Evolutionary conservation across 148 eudicot species (phyloP), one percentile per base, ranked within the genome.

Genomic region (Dysphania ambrosioides): DNA sequence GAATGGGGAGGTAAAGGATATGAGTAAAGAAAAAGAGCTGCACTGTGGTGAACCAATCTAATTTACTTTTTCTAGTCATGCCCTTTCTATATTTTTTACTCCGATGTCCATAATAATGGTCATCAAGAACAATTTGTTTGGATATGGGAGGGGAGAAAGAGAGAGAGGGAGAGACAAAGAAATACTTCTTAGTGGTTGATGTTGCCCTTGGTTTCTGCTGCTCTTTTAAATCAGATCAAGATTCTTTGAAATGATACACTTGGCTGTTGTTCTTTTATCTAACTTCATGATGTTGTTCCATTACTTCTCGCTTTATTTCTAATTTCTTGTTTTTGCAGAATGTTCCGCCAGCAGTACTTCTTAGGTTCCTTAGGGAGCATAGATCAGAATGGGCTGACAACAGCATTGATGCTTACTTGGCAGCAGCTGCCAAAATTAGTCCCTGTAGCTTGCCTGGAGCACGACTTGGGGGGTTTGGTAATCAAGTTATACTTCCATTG

Each of bases 331-430:
- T 42, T 49, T 78, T 84, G 74, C 88, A 95, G 98, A 95, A 92
- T 92, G 98, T 95, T 29, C 93, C 97, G 4, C 98, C 98, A 23
- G 96, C 98, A 21, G 92, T 92, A 74, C 93, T 95, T 53, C 89
- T 95, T 15, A 81, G 96, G 78, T 95, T 95, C 76, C 76, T 95
- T 82, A 71, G 98, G 60, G 98, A 95, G 84, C 97, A 95, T 80
- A 86, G 98, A 78, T 95, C 97, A 29, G 98, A 95, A 81, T 95
- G 98, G 98, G 98, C 97, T 30, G 98, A 95, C 87, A 90, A 83
- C 79, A 89, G 78, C 66, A 86, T 90, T 66, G 98, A 95, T 85
- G 85, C 96, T 61, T 95, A 92, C 86, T 79, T 91, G 29, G 97
- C 98, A 21, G 90, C 93, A 41, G 96, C 97, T 78, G 86, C 89